Evolutionary conservation across 805 yeast genomes (phyloP).

Genomic region (Candida nonsorbophila): DNA sequence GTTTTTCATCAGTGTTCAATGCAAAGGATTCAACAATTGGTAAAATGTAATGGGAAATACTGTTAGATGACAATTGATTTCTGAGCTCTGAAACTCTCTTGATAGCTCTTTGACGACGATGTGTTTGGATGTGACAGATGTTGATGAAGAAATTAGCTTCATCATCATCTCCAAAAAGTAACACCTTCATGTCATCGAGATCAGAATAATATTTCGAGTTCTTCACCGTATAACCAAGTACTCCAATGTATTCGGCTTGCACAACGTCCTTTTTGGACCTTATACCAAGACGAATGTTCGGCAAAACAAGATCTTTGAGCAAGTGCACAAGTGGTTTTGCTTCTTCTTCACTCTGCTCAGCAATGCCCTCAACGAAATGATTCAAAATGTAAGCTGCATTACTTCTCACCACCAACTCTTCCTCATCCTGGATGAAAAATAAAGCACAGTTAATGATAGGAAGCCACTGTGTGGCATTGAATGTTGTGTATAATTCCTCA

Average conservation of each 20-base stretch:
- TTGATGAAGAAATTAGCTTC: constrained; percentile 80
- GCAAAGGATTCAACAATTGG: constrained; percentile 86
- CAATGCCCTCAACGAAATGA: constrained; percentile 53
- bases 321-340: constrained; percentile 27
- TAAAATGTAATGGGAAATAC: constrained; percentile 72
- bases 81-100: constrained; percentile 53
- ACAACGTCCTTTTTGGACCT: constrained; percentile 53
- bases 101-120: constrained; percentile 82
- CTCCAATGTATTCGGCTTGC: constrained; percentile 64
- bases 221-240: constrained; percentile 60
- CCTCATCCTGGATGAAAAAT: constrained; percentile 68
- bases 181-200: constrained; percentile 59
- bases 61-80: constrained; percentile 42
- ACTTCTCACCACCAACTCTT: constrained; percentile 74
- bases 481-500: constrained; percentile 41
- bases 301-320: constrained; percentile 54
- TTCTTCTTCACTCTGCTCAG: constrained; percentile 14
- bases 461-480: constrained; percentile 63
- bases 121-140: constrained; percentile 76
- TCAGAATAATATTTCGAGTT: constrained; percentile 39
- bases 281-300: constrained; percentile 62
- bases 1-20: constrained; percentile 49
- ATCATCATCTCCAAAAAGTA: constrained; percentile 58
- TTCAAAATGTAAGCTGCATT: constrained; percentile 64
- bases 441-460: constrained; percentile 69